These are phyloP conservation scores for Ilyonectria robusta DNA, from an alignment of 2,329 filamentous ascomycete species.

Conservation along the genomic window DNA sequence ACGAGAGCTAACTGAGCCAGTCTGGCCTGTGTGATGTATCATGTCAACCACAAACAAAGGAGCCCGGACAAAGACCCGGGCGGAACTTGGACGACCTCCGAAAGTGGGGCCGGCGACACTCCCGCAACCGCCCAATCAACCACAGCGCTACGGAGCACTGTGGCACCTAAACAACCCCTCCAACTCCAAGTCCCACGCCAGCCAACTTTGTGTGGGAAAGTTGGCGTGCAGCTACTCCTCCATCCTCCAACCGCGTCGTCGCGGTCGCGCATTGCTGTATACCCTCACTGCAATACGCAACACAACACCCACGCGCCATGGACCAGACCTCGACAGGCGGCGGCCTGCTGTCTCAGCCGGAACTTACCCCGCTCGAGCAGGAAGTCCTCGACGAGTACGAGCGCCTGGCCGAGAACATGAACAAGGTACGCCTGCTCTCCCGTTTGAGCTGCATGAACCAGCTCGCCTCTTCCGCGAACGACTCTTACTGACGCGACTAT, in stretches of 20 bases:
- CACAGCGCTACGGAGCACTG: not conserved
- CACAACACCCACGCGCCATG: constrained; percentile 28
- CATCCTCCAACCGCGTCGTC: not conserved
- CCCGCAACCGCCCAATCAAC: not conserved
- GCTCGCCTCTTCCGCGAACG: not conserved
- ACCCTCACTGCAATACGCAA: not conserved
- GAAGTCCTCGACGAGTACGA: constrained; percentile 97
- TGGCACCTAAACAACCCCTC: constrained; percentile 21
- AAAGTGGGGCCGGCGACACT: not conserved
- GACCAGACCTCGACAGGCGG: constrained; percentile 40
- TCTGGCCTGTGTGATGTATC: no score
- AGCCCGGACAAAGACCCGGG: not conserved
- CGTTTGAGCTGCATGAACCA: not conserved
- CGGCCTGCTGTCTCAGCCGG: constrained; percentile 60
- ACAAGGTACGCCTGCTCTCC: constrained; percentile 72
- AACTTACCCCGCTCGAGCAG: constrained; percentile 87
- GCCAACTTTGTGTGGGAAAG: not conserved
- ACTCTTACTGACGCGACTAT: constrained; percentile 10
- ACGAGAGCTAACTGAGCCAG: not conserved
- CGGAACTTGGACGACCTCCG: not conserved
- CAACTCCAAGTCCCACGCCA: not conserved
- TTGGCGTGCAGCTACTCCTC: not conserved
- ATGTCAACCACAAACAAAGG: not conserved
- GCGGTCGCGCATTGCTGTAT: constrained; percentile 1
- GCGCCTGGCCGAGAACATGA: constrained; percentile 89